Conservation (phyloP, 2,329 filamentous ascomycete species). For the Talaromyces rugulosus region DNA sequence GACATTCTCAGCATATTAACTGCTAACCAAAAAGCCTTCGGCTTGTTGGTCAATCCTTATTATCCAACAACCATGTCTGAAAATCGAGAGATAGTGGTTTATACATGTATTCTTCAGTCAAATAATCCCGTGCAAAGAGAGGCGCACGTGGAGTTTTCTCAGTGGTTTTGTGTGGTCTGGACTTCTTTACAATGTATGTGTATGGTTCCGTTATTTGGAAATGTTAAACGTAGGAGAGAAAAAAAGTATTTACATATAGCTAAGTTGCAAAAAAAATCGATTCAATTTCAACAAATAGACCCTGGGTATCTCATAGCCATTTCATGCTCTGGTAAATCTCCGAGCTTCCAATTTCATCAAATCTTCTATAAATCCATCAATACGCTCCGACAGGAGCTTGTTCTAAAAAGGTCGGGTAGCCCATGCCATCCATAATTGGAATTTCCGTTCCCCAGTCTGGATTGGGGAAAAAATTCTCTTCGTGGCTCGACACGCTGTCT, state of each 20-base stretch:
- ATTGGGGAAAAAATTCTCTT: not conserved
- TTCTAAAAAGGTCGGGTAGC: constrained; percentile 4
- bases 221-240: not conserved
- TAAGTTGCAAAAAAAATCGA: not conserved
- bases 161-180: not conserved
- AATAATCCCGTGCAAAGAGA: too few species aligned
- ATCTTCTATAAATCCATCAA: not conserved
- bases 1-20: too few species aligned
- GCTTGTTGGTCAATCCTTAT: too few species aligned
- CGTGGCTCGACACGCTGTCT: constrained; percentile 2
- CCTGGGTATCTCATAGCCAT: not conserved
- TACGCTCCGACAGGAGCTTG: not conserved
- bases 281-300: not conserved
- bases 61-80: too few species aligned
- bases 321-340: not conserved
- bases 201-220: not conserved
- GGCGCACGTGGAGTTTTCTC: not conserved
- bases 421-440: constrained; percentile 8
- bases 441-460: constrained; percentile 8
- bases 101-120: too few species aligned
- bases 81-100: too few species aligned
- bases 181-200: not conserved
- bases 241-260: not conserved
- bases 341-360: not conserved
- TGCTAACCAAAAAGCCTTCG: too few species aligned